These are phyloP conservation scores for Taphrina deformans DNA, from an alignment of 1,139 yeast species.

Conservation along the genomic window DNA sequence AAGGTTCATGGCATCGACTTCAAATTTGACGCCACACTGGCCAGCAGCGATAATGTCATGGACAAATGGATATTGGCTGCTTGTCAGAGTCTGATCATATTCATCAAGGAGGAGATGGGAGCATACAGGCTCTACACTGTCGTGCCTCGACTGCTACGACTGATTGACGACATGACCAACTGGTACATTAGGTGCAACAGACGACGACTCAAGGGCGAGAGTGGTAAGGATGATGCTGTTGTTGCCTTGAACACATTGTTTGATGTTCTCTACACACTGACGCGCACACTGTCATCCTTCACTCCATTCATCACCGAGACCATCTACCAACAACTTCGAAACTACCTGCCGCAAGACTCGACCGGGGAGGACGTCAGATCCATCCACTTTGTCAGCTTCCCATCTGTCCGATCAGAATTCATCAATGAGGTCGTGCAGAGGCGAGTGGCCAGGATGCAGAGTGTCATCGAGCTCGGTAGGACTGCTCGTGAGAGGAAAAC, in stretches of 20 bases:
- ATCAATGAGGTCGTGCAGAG: slow-evolving; percentile 68
- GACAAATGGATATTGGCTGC: slow-evolving; percentile 97
- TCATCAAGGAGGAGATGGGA: slow-evolving; percentile 84
- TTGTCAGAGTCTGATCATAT: slow-evolving; percentile 81
- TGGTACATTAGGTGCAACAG: slow-evolving; percentile 99
- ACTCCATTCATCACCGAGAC: slow-evolving; percentile 94
- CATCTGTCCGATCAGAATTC: slow-evolving; percentile 77
- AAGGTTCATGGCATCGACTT: slow-evolving; percentile 73
- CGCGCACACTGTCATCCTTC: slow-evolving; percentile 98
- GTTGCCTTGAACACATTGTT: slow-evolving; percentile 86
- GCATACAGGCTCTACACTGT: slow-evolving; percentile 91
- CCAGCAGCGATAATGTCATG: slow-evolving; percentile 78
- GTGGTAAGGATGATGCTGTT: slow-evolving; percentile 77
- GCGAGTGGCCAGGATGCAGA: slow-evolving; percentile 94
- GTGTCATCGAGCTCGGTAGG: slow-evolving; percentile 94
- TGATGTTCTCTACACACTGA: slow-evolving; percentile 83
- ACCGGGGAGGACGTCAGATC: slow-evolving; percentile 66
- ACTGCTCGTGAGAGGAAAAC: slow-evolving; percentile 93
- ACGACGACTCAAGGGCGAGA: slow-evolving; percentile 94
- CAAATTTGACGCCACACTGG: slow-evolving; percentile 63
- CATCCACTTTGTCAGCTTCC: slow-evolving; percentile 89
- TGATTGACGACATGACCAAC: slow-evolving; percentile 93
- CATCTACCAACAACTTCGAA: slow-evolving; percentile 74
- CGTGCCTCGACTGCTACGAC: slow-evolving; percentile 82
- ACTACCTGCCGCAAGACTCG: slow-evolving; percentile 58